Conservation (phyloP, 495 filamentous ascomycete species). For the Schizothecium vesticola region DNA sequence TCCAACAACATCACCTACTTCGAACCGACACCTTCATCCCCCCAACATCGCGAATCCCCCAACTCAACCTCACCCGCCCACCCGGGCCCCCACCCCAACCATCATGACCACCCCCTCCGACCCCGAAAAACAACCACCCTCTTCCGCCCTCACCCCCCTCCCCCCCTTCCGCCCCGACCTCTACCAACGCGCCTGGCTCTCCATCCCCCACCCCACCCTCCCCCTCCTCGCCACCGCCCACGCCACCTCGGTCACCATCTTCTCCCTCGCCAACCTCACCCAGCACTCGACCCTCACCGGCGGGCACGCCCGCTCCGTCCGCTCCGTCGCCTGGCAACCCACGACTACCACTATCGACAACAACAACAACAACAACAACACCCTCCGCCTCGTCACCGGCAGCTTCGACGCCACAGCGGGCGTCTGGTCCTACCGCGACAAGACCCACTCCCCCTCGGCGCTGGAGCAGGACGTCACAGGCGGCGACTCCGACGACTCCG, state of each 20-base stretch:
- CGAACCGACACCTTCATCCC: neutral
- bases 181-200: conserved; percentile 79
- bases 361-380: conserved; percentile 43
- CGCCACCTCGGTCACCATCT: conserved; percentile 77
- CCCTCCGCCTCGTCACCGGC: conserved; percentile 76
- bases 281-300: conserved; percentile 73
- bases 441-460: conserved; percentile 3
- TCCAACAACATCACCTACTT: neutral
- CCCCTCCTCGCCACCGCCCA: conserved; percentile 86
- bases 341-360: conserved; percentile 35
- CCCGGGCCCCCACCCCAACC: neutral
- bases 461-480: conserved; percentile 14
- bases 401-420: conserved; percentile 88
- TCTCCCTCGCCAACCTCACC: conserved; percentile 74
- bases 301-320: conserved; percentile 83
- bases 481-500: conserved; percentile 43
- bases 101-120: neutral
- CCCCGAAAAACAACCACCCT: conserved; percentile 17
- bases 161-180: conserved; percentile 59
- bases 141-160: conserved; percentile 36
- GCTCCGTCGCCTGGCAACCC: conserved; percentile 81
- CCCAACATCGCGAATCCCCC: neutral
- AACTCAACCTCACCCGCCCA: neutral
- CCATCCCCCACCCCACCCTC: conserved; percentile 76
- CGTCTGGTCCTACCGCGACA: conserved; percentile 64